phyloP scores from a whole-genome alignment of 371 early-diverging fungal genomes.

The Mucor irregularis region DNA sequence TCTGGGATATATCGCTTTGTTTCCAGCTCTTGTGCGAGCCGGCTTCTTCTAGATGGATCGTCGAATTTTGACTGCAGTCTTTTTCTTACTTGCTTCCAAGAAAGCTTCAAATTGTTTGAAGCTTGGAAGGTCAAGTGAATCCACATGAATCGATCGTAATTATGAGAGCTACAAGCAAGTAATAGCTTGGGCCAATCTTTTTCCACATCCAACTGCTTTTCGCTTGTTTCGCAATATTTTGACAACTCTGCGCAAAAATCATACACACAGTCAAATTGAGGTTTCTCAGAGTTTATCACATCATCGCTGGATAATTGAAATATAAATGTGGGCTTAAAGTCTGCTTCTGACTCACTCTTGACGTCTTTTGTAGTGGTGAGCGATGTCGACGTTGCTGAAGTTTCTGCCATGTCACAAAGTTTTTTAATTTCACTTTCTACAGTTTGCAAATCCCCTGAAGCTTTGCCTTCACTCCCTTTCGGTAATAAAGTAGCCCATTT shows the following conservation, averaged over 20 bases:
- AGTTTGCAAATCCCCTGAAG: not conserved
- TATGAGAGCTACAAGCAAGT: constrained; percentile 6
- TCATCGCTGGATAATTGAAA: constrained; percentile 7
- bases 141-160: constrained; percentile 17
- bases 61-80: constrained; percentile 17
- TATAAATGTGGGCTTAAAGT: constrained; percentile 10
- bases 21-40: no score
- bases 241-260: constrained; percentile 16
- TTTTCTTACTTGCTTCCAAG: constrained; percentile 13
- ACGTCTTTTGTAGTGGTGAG: not conserved
- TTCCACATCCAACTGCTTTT: constrained; percentile 5
- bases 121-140: constrained; percentile 12
- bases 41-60: constrained; percentile 1
- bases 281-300: not conserved
- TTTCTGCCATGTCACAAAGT: not conserved
- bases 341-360: not conserved
- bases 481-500: not conserved
- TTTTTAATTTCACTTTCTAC: constrained; percentile 2
- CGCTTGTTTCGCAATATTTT: constrained; percentile 3
- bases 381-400: not conserved
- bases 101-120: not conserved
- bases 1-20: not conserved
- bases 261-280: constrained; percentile 15
- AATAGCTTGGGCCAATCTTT: constrained; percentile 12
- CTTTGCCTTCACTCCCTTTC: not conserved